These are phyloP conservation scores for Capsicum pubescens DNA, from an alignment of 257 asterid genomes.

Conservation along the genomic window DNA sequence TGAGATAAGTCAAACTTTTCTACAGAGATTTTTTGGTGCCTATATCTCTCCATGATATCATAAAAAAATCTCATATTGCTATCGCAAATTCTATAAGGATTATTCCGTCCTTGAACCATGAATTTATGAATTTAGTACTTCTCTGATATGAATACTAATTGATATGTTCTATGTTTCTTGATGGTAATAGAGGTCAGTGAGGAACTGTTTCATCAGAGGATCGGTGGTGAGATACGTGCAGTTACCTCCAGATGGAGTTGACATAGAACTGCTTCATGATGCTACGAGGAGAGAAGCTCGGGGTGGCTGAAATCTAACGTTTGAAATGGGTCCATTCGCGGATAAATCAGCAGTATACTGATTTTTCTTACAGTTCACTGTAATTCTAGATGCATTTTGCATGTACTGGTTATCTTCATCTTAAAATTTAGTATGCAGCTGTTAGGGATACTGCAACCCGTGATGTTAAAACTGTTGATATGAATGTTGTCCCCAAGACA, in stretches of 20 bases:
- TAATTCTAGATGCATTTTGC: background rate
- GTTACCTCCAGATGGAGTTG: constrained; percentile 98
- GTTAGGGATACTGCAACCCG: background rate
- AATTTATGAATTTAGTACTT: background rate
- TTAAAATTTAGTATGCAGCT: background rate
- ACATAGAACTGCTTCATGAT: constrained; percentile 89
- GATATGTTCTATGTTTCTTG: background rate
- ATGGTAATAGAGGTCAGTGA: constrained; percentile 72
- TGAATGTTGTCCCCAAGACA: background rate
- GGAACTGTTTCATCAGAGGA: constrained; percentile 98
- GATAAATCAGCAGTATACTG: constrained; percentile 9
- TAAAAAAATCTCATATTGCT: too few species aligned
- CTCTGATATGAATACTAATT: background rate
- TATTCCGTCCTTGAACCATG: too few species aligned
- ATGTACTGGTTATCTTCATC: background rate
- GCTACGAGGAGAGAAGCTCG: constrained; percentile 99
- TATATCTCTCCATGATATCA: too few species aligned
- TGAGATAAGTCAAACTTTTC: too few species aligned
- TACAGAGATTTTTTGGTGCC: too few species aligned
- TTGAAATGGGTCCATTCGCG: background rate
- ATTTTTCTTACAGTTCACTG: background rate
- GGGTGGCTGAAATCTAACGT: constrained; percentile 54
- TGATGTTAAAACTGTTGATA: background rate
- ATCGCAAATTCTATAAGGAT: too few species aligned
- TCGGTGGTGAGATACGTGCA: constrained; percentile 97